These are phyloP conservation scores for Cercospora beticola DNA, from an alignment of 2,329 filamentous ascomycete species.

Conservation along the genomic window DNA sequence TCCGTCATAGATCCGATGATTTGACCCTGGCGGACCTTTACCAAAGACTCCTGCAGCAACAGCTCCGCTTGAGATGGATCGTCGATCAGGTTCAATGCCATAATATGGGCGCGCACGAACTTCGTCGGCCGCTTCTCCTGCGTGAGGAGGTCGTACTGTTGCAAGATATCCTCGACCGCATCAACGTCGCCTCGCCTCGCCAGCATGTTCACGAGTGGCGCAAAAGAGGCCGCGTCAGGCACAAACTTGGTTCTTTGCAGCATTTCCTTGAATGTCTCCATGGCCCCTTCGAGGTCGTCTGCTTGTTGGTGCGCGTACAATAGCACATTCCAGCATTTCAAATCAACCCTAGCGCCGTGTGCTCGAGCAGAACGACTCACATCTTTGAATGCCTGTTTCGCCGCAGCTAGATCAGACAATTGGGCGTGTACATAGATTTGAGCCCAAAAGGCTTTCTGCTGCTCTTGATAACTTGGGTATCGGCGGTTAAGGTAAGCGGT, in stretches of 20 bases:
- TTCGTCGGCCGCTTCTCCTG: constrained; percentile 53
- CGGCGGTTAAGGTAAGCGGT: constrained; percentile 34
- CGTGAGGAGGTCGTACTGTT: constrained; percentile 56
- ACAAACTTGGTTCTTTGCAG: constrained; percentile 43
- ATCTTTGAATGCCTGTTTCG: constrained; percentile 61
- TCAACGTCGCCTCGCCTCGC: constrained; percentile 71
- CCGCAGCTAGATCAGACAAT: constrained; percentile 61
- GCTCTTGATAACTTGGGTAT: constrained; percentile 26
- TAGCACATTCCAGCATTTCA: constrained; percentile 71
- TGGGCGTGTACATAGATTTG: constrained; percentile 71
- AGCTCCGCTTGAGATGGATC: constrained; percentile 45
- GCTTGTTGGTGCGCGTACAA: constrained; percentile 68
- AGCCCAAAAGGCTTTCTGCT: constrained; percentile 40
- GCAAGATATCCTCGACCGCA: constrained; percentile 64
- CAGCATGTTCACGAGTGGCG: constrained; percentile 70
- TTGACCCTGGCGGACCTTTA: constrained; percentile 40
- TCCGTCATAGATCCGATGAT: constrained; percentile 56
- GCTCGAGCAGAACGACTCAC: constrained; percentile 47
- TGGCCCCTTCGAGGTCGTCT: constrained; percentile 65
- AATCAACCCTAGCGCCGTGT: constrained; percentile 50
- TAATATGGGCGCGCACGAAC: constrained; percentile 65
- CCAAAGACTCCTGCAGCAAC: constrained; percentile 58
- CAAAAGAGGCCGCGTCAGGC: constrained; percentile 66
- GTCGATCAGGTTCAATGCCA: constrained; percentile 57
- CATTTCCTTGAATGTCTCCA: constrained; percentile 64